Evolutionary conservation across 805 yeast genomes (phyloP).

Genomic region (Nakazawaea pomicola): DNA sequence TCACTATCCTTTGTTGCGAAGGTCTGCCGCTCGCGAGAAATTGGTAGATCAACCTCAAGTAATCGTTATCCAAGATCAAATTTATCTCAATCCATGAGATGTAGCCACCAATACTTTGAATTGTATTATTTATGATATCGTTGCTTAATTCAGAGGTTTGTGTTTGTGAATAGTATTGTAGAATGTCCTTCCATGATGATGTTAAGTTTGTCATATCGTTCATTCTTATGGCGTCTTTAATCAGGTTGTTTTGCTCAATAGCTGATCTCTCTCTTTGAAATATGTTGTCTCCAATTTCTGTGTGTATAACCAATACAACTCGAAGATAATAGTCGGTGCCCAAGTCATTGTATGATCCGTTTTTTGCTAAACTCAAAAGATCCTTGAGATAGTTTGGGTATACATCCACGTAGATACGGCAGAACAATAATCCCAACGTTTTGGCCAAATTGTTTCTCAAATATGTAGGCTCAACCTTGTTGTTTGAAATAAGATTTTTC

Average conservation of each 20-base stretch:
- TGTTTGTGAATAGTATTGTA: slow-evolving; percentile 30
- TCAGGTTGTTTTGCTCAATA: slow-evolving; percentile 58
- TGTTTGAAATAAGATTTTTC: slow-evolving; percentile 20
- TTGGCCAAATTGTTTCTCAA: slow-evolving; percentile 56
- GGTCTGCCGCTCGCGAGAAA: slow-evolving; percentile 33
- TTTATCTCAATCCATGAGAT: slow-evolving; percentile 90
- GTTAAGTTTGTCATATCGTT: slow-evolving; percentile 68
- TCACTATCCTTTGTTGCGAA: slow-evolving; percentile 44
- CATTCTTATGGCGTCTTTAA: slow-evolving; percentile 80
- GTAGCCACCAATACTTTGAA: slow-evolving; percentile 74
- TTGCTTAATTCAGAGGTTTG: slow-evolving; percentile 21
- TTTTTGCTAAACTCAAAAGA: slow-evolving; percentile 32
- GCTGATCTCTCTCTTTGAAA: slow-evolving; percentile 62
- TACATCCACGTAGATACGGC: slow-evolving; percentile 37
- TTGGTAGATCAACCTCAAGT: slow-evolving; percentile 51
- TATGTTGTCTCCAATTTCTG: slow-evolving; percentile 90
- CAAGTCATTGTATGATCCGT: slow-evolving; percentile 30
- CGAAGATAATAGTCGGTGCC: slow-evolving; percentile 72
- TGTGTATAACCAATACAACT: slow-evolving; percentile 70
- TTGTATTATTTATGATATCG: slow-evolving; percentile 52
- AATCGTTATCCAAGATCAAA: slow-evolving; percentile 59
- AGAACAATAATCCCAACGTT: slow-evolving; percentile 47
- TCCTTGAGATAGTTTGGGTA: slow-evolving; percentile 52
- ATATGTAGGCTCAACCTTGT: slow-evolving; percentile 32
- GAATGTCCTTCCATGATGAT: slow-evolving; percentile 59